phyloP scores from a whole-genome alignment of 345 rosid genomes.

The Gossypium stocksii region DNA sequence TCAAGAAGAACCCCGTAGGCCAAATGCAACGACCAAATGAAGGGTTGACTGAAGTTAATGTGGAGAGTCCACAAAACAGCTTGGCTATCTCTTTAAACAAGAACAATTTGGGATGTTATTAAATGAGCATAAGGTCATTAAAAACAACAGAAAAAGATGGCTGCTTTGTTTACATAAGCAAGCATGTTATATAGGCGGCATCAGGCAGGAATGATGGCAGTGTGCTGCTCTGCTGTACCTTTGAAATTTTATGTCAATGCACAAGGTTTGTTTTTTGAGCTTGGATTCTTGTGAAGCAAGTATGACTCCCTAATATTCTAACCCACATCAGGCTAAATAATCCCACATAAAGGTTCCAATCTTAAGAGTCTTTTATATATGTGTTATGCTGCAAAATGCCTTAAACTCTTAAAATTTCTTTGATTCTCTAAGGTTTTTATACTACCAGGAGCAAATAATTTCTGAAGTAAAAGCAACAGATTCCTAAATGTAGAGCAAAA shows the following conservation, averaged over 20 bases:
- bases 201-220: slow-evolving; percentile 21
- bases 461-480: not conserved
- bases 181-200: slow-evolving; percentile 22
- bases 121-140: not conserved
- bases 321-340: not conserved
- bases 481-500: not conserved
- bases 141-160: not conserved
- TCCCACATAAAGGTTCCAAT: not conserved
- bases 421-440: not conserved
- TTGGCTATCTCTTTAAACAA: not conserved
- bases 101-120: not conserved
- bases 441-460: not conserved
- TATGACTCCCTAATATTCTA: not conserved
- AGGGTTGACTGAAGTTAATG: slow-evolving; percentile 8
- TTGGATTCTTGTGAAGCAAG: not conserved
- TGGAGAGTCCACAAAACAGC: slow-evolving; percentile 19
- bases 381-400: not conserved
- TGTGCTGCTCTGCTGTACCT: slow-evolving; percentile 3
- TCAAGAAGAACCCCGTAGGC: not conserved
- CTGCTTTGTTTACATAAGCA: slow-evolving; percentile 2
- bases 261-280: not conserved
- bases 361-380: no score
- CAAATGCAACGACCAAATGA: not conserved
- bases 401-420: not conserved
- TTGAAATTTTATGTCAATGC: not conserved